Evolutionary conservation across 2,329 filamentous ascomycete genomes (phyloP).

Genomic region (Diaporthe aspalathi): DNA sequence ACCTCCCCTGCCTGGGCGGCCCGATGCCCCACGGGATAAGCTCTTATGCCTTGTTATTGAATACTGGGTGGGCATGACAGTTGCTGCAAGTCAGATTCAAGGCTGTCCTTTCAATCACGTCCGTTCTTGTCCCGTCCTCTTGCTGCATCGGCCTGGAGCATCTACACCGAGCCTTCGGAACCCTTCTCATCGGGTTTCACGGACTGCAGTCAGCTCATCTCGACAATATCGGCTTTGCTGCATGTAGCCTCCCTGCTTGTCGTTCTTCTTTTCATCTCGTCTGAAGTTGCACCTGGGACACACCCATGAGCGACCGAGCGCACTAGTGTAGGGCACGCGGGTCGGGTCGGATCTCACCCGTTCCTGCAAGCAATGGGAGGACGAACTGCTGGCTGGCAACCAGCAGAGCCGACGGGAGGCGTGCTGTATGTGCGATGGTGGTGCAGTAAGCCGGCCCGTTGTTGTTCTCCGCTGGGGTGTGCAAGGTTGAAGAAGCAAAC

Average conservation of each 20-base stretch:
- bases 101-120: background rate
- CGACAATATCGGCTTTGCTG: background rate
- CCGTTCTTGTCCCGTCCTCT: background rate
- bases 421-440: background rate
- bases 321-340: conserved; percentile 24
- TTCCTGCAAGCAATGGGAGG: conserved; percentile 22
- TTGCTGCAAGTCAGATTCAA: background rate
- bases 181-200: background rate
- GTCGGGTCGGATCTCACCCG: conserved; percentile 24
- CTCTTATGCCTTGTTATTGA: background rate
- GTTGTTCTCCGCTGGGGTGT: background rate
- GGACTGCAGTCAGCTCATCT: conserved; percentile 10
- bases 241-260: background rate
- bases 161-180: background rate
- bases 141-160: background rate
- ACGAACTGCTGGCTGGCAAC: conserved; percentile 11
- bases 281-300: conserved; percentile 4
- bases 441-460: background rate
- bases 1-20: too few relatives aligned
- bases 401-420: background rate
- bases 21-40: background rate
- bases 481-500: background rate
- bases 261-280: background rate
- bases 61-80: background rate
- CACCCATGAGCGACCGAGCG: background rate